These are phyloP conservation scores for Pseudocercospora macadamiae DNA, from an alignment of 2,329 filamentous ascomycete genomes.

Conservation along the genomic window DNA sequence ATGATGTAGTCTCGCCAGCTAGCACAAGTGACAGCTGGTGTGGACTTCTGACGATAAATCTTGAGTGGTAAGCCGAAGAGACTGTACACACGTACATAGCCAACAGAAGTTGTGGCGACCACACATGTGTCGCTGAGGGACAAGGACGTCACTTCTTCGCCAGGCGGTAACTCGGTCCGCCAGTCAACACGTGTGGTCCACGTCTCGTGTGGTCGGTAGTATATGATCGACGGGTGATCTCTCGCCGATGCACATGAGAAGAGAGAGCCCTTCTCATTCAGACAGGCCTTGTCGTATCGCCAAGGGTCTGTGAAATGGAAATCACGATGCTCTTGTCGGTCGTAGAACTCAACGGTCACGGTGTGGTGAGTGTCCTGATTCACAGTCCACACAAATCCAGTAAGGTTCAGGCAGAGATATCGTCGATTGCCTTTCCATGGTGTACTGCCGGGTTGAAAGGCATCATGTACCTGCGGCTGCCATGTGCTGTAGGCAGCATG, in stretches of 20 bases:
- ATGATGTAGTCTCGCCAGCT: conserved; percentile 97
- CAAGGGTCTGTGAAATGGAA: conserved; percentile 98
- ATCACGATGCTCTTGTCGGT: conserved; percentile 86
- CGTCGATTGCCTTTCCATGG: conserved; percentile 94
- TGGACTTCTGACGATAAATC: conserved; percentile 89
- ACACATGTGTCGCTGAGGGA: conserved; percentile 90
- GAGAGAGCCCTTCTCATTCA: conserved; percentile 79
- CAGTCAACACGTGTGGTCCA: conserved; percentile 92
- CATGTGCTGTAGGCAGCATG: conserved; percentile 52
- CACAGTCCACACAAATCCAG: conserved; percentile 95
- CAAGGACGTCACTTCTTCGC: conserved; percentile 85
- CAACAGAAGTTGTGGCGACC: conserved; percentile 80
- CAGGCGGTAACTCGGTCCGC: conserved; percentile 81
- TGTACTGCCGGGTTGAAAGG: conserved; percentile 93
- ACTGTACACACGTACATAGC: conserved; percentile 91
- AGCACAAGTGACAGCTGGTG: conserved; percentile 86
- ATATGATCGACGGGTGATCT: conserved; percentile 75
- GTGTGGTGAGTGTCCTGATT: conserved; percentile 89
- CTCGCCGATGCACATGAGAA: conserved; percentile 77
- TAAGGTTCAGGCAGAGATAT: conserved; percentile 90
- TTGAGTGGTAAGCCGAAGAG: conserved; percentile 87
- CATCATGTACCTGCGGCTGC: conserved; percentile 72
- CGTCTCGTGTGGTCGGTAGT: conserved; percentile 94
- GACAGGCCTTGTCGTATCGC: conserved; percentile 91
- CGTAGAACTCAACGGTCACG: conserved; percentile 96